Evolutionary conservation across 305 asterid species (phyloP).

Genomic region (Petunia hybrid): DNA sequence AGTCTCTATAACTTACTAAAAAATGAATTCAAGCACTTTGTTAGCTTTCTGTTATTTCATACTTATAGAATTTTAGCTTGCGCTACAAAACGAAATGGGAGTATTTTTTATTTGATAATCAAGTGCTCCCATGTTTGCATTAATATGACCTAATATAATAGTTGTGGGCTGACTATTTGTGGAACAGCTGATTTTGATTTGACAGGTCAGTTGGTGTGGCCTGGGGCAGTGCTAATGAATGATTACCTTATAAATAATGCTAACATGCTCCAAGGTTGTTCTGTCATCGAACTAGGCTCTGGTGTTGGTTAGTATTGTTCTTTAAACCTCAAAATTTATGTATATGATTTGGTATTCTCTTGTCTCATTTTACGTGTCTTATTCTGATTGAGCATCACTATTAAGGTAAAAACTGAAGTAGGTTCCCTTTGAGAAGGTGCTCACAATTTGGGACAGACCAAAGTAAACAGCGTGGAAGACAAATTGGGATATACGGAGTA

Average conservation of each 20-base stretch:
- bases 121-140: background rate
- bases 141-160: conserved; percentile 2
- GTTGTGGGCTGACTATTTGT: conserved; percentile 44
- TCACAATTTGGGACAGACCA: background rate
- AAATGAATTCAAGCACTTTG: background rate
- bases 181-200: conserved; percentile 94
- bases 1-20: background rate
- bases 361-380: background rate
- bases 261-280: conserved; percentile 70
- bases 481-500: background rate
- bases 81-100: background rate
- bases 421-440: background rate
- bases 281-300: conserved; percentile 90
- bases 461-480: background rate
- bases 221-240: conserved; percentile 89
- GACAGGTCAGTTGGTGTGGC: conserved; percentile 99
- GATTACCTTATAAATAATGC: conserved; percentile 75
- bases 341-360: background rate
- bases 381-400: background rate
- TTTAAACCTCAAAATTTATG: background rate
- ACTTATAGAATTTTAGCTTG: background rate
- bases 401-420: background rate
- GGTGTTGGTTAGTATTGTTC: conserved; percentile 83
- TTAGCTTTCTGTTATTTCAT: conserved; percentile 23
- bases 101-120: no score